phyloP scores from a whole-genome alignment of 805 yeast species.

The Starmerella roubikii region DNA sequence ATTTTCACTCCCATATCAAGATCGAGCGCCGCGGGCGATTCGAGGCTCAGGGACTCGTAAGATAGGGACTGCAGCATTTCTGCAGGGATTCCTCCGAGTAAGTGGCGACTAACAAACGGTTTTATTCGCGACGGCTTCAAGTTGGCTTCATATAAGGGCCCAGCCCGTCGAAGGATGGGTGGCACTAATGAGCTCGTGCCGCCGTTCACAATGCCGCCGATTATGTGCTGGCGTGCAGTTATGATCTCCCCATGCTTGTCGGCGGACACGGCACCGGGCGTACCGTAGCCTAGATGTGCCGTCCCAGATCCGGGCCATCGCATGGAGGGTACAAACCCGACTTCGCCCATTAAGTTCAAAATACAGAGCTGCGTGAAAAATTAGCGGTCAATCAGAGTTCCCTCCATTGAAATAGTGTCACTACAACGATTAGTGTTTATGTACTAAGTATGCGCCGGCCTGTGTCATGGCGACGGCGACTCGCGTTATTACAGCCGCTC shows the following conservation, averaged over 20 bases:
- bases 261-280: constrained; percentile 11
- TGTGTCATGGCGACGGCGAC: background rate
- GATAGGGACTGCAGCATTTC: background rate
- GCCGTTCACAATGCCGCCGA: constrained; percentile 2
- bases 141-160: background rate
- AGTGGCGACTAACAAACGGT: background rate
- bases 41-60: constrained; percentile 6
- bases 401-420: too few species aligned
- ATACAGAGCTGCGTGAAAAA: too few species aligned
- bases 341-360: too few species aligned
- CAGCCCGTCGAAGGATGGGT: background rate
- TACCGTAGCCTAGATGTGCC: constrained; percentile 9
- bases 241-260: constrained; percentile 1
- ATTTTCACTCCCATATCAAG: constrained; percentile 8
- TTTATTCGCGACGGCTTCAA: too few species aligned
- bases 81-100: constrained; percentile 4
- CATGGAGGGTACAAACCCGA: too few species aligned
- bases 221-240: constrained; percentile 5
- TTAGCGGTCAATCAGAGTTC: too few species aligned
- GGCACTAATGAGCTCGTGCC: constrained; percentile 2
- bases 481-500: background rate
- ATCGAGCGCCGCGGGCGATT: constrained; percentile 11
- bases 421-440: background rate
- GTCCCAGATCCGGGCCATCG: constrained; percentile 13
- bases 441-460: background rate